Base-by-base conservation (phyloP, 2,329 filamentous ascomycete species). In the Colletotrichum salicis region DNA sequence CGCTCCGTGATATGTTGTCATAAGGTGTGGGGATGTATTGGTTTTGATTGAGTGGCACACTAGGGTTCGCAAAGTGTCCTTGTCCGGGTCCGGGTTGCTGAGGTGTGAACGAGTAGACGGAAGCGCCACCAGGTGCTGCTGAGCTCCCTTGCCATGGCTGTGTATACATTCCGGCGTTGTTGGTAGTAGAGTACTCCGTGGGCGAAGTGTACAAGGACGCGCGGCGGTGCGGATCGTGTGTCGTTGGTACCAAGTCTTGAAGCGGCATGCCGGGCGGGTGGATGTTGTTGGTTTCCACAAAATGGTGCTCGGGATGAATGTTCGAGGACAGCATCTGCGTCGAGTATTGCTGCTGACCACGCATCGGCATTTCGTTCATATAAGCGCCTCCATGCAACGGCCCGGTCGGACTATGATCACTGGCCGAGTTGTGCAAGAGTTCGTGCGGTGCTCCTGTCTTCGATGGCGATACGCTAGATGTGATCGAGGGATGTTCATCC, bases 71-170 rank as follows among this genome's bases (percentile, higher is more conserved):
- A 70, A 81, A 83, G 1, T 80, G 74, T 1, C 79, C 67, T 37
- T 78, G 74, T 37, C 79, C 73, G 15, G 79, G 63, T 12, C 78
- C 77, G 5, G 79, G 73, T 27, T 82, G 81, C 64, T 86, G 83
- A 7, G 82, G 76, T 15, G 82, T 80, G 63, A 86, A 87, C 1
- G 85, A 76, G 73, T 88, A 89, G 72, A 88, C 78, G 0, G 85
- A 74, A 0, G 85, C 77, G 2, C 81, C 81, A 45, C 77, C 82
- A 0, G 86, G 78, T 0, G 83, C 80, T 1, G 82, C 80, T 3
- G 86, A 85, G 15, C 78, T 78, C 27, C 83, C 78, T 72, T 84
- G 85, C 86, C 86, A 88, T 11, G 80, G 76, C 33, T 81, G 81
- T 7, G 79, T 73, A 75, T 87, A 88, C 58, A 88, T 76, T 19